Percentiles rank a stretch among this genome's conserved stretches.
Evolutionary conservation across 371 early-diverging fungal species (phyloP).

Genomic region (Mortierella sp.): DNA sequence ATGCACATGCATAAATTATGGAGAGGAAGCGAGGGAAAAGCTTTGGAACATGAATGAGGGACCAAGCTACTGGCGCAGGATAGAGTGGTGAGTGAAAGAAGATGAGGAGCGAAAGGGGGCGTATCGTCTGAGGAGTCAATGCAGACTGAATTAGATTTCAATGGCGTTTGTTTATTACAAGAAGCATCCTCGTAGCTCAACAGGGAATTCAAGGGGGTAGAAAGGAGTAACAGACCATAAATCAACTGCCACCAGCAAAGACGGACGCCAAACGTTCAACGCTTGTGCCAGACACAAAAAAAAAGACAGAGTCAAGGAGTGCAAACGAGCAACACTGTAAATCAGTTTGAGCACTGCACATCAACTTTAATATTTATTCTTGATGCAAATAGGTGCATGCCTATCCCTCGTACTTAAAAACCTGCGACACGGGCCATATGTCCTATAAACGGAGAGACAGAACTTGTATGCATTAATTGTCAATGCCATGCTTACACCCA

Average conservation of each 20-base stretch:
- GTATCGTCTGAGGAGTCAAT: background rate
- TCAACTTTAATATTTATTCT: too few relatives aligned
- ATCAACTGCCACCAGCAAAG: background rate
- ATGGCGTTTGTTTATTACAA: too few relatives aligned
- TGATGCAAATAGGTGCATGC: too few relatives aligned
- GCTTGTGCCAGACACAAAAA: background rate
- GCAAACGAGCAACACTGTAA: background rate
- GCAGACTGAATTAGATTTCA: background rate
- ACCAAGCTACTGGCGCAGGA: background rate
- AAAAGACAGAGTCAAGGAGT: background rate
- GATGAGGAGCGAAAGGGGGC: background rate
- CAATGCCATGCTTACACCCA: too few relatives aligned
- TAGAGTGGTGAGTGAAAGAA: background rate
- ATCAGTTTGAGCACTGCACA: too few relatives aligned
- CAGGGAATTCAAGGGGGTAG: background rate
- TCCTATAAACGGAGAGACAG: too few relatives aligned
- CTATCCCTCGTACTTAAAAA: too few relatives aligned
- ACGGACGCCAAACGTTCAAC: background rate
- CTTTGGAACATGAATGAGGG: conserved; percentile 3
- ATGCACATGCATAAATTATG: conserved; percentile 15
- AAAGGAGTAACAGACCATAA: conserved; percentile 1
- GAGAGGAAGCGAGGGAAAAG: conserved; percentile 5
- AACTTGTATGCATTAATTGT: too few relatives aligned
- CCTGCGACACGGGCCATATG: too few relatives aligned
- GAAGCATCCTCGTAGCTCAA: background rate